Evolutionary conservation across 768 basidiomycete genomes (phyloP), one percentile per base, ranked within the genome.

Genomic region (Collybiopsis confluens): DNA sequence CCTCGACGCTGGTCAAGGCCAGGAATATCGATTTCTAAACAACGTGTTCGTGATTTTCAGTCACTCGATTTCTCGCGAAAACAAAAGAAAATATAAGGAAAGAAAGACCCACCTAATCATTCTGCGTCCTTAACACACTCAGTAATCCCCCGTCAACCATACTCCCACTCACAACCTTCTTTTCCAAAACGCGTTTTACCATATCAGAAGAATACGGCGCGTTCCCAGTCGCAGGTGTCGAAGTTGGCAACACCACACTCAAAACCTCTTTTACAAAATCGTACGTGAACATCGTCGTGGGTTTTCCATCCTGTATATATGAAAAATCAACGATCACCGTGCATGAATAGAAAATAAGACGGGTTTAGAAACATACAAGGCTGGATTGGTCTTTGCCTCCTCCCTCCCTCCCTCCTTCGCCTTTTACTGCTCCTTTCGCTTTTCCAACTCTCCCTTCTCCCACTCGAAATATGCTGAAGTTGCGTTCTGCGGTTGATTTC

Each of bases 101-200:
- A 26, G 8, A 45, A 49, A 61, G n/a, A n/a, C 75, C 51, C 61
- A 83, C 90, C 90, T 90, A 92, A 61, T 92, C 90, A 40, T 73
- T 71, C 54, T 74, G 76, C 48, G 73, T 64, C 43, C 74, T 69
- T 30, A 92, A 65, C 1, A 73, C 72, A 7, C 71, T 70, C 35
- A 91, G 60, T 16, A 92, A 65, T 2, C 82, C 83, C 11, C 76
- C 79, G 5, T 79, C 69, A 9, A 88, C 61, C 86, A 90, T 88
- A 26, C 71, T 74, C 40, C 79, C 74, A 52, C 77, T 82, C 13
- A 90, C 77, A 2, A 78, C 71, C 3, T 75, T 68, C 48, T 70
- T 73, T 62, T 82, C 72, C 3, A 92, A 69, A n/a, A 92, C 72
- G 63, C 76, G 73, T 42, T 70, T 72, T 10, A 84, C 66, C 43